Base-by-base conservation (phyloP, 352 stramenopile genomes). In the Pythium sp. region DNA sequence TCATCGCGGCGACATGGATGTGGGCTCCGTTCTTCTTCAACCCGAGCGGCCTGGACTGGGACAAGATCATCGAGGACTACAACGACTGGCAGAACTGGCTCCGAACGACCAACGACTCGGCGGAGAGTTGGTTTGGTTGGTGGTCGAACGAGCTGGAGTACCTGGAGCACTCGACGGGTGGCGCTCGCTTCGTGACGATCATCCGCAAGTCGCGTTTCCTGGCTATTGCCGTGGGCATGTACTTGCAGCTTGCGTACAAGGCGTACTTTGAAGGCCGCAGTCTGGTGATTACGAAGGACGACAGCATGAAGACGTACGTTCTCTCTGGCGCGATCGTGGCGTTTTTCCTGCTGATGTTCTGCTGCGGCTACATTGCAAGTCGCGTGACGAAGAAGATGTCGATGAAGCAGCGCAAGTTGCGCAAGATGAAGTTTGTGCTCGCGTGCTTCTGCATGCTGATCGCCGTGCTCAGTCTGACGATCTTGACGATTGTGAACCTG, bases 1-100 rank as follows among this genome's bases (percentile, higher is more conserved):
- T 99, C 46, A 98, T 98, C 61, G 95, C 92, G 79, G 84, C 78
- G 22, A 94, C 86, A 24, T 96, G 86, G 86, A 84, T 94, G 75
- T 94, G 86, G 86, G 84, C 82, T 6, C 88, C 88, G 43, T 94
- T 96, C 77, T 87, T 96, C 73, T 96, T 99, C 76, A 99, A 99
- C 74, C 97, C 97, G 26, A 95, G 98, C 43, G 98, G 95, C 36
- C 91, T 99, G 64, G 97, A 99, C 68, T 99, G 97, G 96, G 93
- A 98, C 77, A 97, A 98, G 75, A 90, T 98, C 41, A 91, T 92
- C 32, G 83, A 93, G 22, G 97, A 99, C 81, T 99, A 93, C 76
- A 91, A 88, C 60, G 85, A 95, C 64, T 99, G 95, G 89, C 86
- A 99, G 51, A 88, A 93, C 60, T 99, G 96, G 97, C 92, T 99